Percentiles rank a stretch among this genome's conserved stretches.
Evolutionary conservation across 2,329 filamentous ascomycete genomes (phyloP).

Genomic region (Scytalidium sp.): DNA sequence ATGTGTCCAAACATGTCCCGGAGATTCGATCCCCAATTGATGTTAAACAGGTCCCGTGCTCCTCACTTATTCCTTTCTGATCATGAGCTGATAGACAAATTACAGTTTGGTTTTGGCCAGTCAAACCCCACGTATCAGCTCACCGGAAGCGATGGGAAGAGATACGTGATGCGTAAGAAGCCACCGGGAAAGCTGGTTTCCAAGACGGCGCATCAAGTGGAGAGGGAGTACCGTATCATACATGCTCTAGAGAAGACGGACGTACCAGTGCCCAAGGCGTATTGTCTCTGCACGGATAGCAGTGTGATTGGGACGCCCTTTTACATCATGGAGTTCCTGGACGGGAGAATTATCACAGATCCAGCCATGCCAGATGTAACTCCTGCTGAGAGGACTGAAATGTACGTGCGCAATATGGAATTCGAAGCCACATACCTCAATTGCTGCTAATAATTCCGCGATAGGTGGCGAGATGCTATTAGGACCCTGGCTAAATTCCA

Average conservation of each 20-base stretch:
- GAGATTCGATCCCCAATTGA: constrained; percentile 79
- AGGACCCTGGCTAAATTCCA: constrained; percentile 84
- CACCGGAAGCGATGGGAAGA: constrained; percentile 64
- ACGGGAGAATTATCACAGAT: constrained; percentile 92
- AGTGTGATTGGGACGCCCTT: constrained; percentile 83
- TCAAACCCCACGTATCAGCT: constrained; percentile 97
- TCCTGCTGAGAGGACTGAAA: constrained; percentile 65
- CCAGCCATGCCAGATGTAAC: constrained; percentile 73
- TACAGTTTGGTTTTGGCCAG: constrained; percentile 91
- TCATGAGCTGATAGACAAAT: constrained; percentile 1
- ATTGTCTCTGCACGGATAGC: constrained; percentile 82
- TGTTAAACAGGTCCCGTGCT: constrained; percentile 74
- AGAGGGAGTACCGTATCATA: constrained; percentile 91
- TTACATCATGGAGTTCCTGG: constrained; percentile 95
- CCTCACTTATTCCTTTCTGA: constrained; percentile 3
- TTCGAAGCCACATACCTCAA: not conserved
- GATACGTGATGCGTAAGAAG: constrained; percentile 95
- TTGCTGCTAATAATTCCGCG: constrained; percentile 3
- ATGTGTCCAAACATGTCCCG: constrained; percentile 75
- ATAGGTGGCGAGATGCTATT: constrained; percentile 78
- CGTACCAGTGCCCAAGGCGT: constrained; percentile 81
- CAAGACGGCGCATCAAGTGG: constrained; percentile 92
- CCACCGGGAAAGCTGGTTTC: constrained; percentile 92
- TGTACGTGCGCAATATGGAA: constrained; percentile 45
- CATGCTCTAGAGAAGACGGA: constrained; percentile 75